A percentile compares a stretch with the other conserved stretches of the same genome.
Conservation (phyloP, 108 stramenopile genomes). For the Schizochytrium sp. region DNA sequence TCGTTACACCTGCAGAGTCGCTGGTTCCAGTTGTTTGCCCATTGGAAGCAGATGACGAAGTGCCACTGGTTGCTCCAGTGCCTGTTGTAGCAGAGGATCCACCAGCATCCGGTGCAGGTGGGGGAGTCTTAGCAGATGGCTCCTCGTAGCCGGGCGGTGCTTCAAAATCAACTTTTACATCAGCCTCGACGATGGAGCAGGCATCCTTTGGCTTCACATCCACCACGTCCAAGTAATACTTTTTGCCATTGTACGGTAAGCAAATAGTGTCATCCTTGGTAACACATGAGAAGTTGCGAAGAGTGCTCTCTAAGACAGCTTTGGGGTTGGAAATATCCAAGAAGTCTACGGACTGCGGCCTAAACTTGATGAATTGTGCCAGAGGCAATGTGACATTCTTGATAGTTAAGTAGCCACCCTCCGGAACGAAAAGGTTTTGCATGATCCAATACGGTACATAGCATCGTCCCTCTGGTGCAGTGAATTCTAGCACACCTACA, state of each 20-base stretch:
- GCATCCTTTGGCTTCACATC: slow-evolving; percentile 85
- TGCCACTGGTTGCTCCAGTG: neutral
- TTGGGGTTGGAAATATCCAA: slow-evolving; percentile 97
- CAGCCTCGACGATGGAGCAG: slow-evolving; percentile 79
- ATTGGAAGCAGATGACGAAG: neutral
- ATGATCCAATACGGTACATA: slow-evolving; percentile 99
- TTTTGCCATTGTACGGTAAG: slow-evolving; percentile 93
- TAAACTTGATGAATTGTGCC: slow-evolving; percentile 96
- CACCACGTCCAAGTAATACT: slow-evolving; percentile 93
- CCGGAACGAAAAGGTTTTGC: slow-evolving; percentile 91
- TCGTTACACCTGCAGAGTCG: neutral
- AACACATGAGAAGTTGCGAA: slow-evolving; percentile 95
- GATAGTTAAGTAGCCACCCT: slow-evolving; percentile 90
- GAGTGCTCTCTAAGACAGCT: slow-evolving; percentile 93
- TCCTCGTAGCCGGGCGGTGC: slow-evolving; percentile 78
- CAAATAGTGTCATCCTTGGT: slow-evolving; percentile 97
- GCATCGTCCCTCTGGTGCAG: slow-evolving; percentile 96
- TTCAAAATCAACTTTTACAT: slow-evolving; percentile 79
- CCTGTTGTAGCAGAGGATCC: neutral
- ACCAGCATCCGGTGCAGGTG: neutral
- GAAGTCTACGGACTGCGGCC: slow-evolving; percentile 98
- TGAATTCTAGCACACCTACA: slow-evolving; percentile 97
- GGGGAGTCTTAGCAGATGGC: slow-evolving; percentile 28
- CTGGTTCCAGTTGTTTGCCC: no score
- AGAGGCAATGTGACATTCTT: slow-evolving; percentile 92